Conservation (phyloP, 2,329 filamentous ascomycete genomes). For the Fusarium sp. region DNA sequence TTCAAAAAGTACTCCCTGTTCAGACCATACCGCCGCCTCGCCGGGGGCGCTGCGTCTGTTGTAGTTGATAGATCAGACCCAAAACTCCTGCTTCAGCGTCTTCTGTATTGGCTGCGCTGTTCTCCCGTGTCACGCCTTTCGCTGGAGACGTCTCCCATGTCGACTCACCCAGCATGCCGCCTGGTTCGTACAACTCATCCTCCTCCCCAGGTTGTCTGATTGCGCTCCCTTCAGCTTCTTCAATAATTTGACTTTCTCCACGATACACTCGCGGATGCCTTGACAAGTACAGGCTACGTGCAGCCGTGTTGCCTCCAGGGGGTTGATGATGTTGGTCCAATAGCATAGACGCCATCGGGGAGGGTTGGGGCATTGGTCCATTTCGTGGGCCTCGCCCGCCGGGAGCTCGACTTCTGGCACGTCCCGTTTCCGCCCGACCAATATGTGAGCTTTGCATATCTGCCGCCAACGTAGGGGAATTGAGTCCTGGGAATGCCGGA, state of each 20-base stretch:
- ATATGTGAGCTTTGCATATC: slow-evolving; percentile 68
- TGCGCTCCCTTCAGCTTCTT: slow-evolving; percentile 66
- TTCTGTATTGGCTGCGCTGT: slow-evolving; percentile 62
- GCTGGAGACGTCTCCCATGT: slow-evolving; percentile 72
- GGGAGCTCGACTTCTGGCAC: slow-evolving; percentile 59
- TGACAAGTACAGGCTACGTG: slow-evolving; percentile 63
- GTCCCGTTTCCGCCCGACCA: slow-evolving; percentile 62
- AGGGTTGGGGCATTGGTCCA: slow-evolving; percentile 65
- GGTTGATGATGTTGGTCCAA: slow-evolving; percentile 85
- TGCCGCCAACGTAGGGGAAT: slow-evolving; percentile 71
- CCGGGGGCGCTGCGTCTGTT: slow-evolving; percentile 69
- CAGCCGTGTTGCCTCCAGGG: slow-evolving; percentile 62
- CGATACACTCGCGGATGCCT: slow-evolving; percentile 63
- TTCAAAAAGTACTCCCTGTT: slow-evolving; percentile 23
- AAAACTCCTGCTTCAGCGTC: slow-evolving; percentile 70
- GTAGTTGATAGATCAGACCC: slow-evolving; percentile 71
- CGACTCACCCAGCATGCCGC: slow-evolving; percentile 69
- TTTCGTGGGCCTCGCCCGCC: slow-evolving; percentile 50
- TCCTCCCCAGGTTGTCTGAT: slow-evolving; percentile 65
- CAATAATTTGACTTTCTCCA: slow-evolving; percentile 67
- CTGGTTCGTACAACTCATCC: slow-evolving; percentile 66
- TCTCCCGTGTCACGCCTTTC: slow-evolving; percentile 66
- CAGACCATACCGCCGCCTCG: slow-evolving; percentile 59
- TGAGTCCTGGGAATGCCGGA: slow-evolving; percentile 80
- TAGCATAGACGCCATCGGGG: slow-evolving; percentile 80